Evolutionary conservation across 805 yeast species (phyloP).

Genomic region (Ogataea zsoltii): DNA sequence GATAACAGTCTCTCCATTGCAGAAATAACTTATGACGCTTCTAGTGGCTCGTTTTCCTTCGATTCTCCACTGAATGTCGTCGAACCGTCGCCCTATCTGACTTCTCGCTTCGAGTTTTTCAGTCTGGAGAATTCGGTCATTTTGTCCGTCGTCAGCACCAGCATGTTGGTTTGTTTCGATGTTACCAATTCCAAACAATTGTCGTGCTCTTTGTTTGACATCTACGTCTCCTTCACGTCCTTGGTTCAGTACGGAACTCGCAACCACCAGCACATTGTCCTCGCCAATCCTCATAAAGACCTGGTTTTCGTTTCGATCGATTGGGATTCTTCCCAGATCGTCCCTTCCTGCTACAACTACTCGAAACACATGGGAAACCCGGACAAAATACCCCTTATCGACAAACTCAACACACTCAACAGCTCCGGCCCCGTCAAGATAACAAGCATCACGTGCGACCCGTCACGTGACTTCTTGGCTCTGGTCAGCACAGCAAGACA

Average conservation of each 20-base stretch:
- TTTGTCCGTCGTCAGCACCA: slow-evolving; percentile 5
- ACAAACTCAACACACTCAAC: slow-evolving; percentile 16
- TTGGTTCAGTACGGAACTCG: slow-evolving; percentile 10
- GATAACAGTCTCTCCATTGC: slow-evolving; percentile 14
- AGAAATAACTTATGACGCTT: slow-evolving; percentile 6
- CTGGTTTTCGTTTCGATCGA: slow-evolving; percentile 8
- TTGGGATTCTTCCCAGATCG: slow-evolving; percentile 7
- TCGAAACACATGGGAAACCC: slow-evolving; percentile 5
- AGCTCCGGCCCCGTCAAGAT: slow-evolving; percentile 10
- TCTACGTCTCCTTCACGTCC: slow-evolving; percentile 19
- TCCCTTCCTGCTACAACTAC: slow-evolving; percentile 10
- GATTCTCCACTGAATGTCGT: slow-evolving; percentile 4
- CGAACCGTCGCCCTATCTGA: slow-evolving; percentile 8
- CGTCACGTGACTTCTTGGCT: slow-evolving; percentile 12
- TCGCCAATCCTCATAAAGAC: slow-evolving; percentile 15
- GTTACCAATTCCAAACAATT: background rate
- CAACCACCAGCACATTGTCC: slow-evolving; percentile 5
- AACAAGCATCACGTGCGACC: slow-evolving; percentile 9
- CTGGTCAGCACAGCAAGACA: slow-evolving; percentile 12
- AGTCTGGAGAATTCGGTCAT: slow-evolving; percentile 2
- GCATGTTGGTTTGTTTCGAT: slow-evolving; percentile 1
- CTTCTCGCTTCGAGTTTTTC: slow-evolving; percentile 14
- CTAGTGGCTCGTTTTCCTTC: background rate
- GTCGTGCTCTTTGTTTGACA: background rate
- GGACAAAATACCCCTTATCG: slow-evolving; percentile 10